These are phyloP conservation scores for Lodderomyces metapsilosis DNA, from an alignment of 1,139 yeast species.

Conservation along the genomic window DNA sequence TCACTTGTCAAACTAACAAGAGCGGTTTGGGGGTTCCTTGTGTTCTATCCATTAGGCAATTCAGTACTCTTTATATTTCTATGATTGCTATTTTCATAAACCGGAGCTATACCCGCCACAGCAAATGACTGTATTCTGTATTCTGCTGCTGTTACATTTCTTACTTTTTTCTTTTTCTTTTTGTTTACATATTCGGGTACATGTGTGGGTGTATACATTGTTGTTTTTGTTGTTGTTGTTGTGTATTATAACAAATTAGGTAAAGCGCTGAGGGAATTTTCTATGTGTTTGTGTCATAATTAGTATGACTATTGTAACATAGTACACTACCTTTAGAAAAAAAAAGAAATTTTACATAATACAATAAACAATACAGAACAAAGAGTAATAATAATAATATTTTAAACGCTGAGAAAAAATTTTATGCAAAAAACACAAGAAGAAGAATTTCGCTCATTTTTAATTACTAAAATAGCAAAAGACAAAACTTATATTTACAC, in stretches of 20 bases:
- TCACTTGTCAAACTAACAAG: too few species aligned
- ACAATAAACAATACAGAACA: neutral
- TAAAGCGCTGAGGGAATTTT: neutral
- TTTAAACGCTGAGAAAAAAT: neutral
- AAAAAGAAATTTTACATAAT: neutral
- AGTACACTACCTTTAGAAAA: neutral
- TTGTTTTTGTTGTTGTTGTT: neutral
- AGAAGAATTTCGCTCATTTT: neutral
- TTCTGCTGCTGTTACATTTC: too few species aligned
- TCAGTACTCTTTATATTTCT: too few species aligned
- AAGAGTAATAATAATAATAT: neutral
- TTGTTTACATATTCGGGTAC: neutral
- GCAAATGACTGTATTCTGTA: too few species aligned
- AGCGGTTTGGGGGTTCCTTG: too few species aligned
- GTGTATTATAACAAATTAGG: conserved; percentile 1
- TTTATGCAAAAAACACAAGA: too few species aligned
- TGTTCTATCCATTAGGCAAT: too few species aligned
- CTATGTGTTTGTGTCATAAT: neutral
- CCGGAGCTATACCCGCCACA: too few species aligned
- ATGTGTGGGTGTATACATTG: neutral
- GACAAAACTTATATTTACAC: neutral
- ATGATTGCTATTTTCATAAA: too few species aligned
- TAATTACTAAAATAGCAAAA: neutral
- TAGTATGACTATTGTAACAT: neutral
- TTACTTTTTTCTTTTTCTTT: neutral